Conservation (phyloP, 768 basidiomycete species). For the Suillus tomentosus region DNA sequence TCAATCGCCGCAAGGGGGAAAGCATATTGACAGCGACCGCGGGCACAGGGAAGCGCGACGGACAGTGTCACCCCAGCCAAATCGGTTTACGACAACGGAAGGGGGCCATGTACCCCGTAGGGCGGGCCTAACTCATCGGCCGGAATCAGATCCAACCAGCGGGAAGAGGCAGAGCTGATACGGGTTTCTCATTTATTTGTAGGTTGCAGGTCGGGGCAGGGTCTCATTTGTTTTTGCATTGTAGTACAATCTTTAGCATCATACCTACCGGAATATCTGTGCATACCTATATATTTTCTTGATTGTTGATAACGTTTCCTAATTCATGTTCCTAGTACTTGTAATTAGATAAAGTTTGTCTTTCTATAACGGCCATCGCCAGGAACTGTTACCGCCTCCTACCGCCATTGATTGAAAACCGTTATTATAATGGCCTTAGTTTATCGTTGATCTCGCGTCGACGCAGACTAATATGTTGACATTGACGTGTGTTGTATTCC, state of each 20-base stretch:
- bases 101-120: constrained; percentile 1
- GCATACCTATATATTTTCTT: constrained; percentile 7
- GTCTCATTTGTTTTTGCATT: neutral
- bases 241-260: constrained; percentile 7
- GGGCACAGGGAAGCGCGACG: neutral
- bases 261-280: constrained; percentile 5
- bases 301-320: neutral
- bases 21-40: neutral
- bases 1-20: neutral
- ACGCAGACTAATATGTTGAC: neutral
- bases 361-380: neutral
- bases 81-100: neutral
- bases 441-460: neutral
- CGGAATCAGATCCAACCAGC: constrained; percentile 1
- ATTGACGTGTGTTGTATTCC: neutral
- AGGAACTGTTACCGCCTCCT: neutral
- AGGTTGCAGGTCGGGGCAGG: neutral
- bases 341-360: neutral
- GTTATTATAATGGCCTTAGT: neutral
- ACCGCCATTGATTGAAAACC: neutral
- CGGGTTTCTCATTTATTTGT: neutral
- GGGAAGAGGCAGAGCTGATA: neutral
- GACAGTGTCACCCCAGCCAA: neutral
- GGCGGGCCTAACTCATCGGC: neutral
- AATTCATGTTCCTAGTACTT: neutral